Base-by-base conservation (phyloP, 306 rosid genomes). In the Dryas octopetala region DNA sequence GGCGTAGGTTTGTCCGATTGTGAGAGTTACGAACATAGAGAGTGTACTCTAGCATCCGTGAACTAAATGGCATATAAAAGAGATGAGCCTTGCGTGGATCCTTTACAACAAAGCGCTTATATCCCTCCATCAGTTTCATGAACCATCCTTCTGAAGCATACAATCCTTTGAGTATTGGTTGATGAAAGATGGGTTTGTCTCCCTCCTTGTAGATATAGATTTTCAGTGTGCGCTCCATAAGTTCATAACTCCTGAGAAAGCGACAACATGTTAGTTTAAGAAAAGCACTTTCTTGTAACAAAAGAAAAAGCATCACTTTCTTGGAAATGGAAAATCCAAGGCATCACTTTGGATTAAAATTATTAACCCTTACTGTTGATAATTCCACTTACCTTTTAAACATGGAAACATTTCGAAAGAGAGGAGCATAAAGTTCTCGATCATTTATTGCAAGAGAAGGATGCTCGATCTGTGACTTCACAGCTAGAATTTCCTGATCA, bases 131-230 rank as follows among this genome's bases (percentile, higher is more conserved):
- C 86, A 91, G 80, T 83, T 91, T 94, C 98, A 91, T 91, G 76
- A 94, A 94, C 97, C 98, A 91, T 74, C 98, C 97, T 83, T 94
- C 98, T 0, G 98, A 89, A 58, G 98, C 92, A 82, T 91, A 94
- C 43, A 94, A 82, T 52, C 98, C 98, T 78, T 79, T 90, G 16
- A 90, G 80, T 76, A 90, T 84, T 67, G 98, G 97, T 79, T 85
- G 95, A 85, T 94, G 98, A 77, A 91, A 94, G 78, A 94, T 90
- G 44, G 98, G 98, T 81, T 88, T 91, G 28, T 75, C 72, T 64
- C 98, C 97, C 7, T 94, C 97, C 87, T 74, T 88, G 82, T 94
- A 94, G 74, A 91, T 85, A 73, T 94, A 94, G 74, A 94, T 88
- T 89, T 88, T 91, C 60, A 94, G 94, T 15, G 76, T 90, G 77